These are phyloP conservation scores for Trichoderma asperellum DNA, from an alignment of 2,329 filamentous ascomycete genomes.

Conservation along the genomic window DNA sequence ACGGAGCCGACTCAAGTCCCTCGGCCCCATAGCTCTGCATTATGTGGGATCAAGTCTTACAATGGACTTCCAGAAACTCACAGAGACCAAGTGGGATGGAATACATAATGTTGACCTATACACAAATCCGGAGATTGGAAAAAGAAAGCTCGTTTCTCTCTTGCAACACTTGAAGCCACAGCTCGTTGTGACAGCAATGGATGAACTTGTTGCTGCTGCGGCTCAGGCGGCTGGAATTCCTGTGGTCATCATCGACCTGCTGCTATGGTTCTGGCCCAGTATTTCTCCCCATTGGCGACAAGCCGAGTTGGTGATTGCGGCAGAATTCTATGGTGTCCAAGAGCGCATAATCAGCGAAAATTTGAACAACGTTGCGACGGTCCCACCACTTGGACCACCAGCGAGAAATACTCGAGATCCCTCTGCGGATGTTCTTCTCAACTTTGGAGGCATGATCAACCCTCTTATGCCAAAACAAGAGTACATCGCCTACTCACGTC, in stretches of 20 bases:
- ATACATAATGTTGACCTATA: constrained; percentile 8
- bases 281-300: not conserved
- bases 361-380: not conserved
- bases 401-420: not conserved
- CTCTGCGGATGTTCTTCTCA: constrained; percentile 7
- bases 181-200: constrained; percentile 16
- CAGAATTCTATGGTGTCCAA: constrained; percentile 15
- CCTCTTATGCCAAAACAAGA: constrained; percentile 14
- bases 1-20: not conserved
- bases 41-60: constrained; percentile 21
- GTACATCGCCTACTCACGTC: constrained; percentile 10
- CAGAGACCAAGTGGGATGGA: not conserved
- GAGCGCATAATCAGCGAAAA: constrained; percentile 11
- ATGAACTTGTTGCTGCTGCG: constrained; percentile 13
- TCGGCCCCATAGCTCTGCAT: not conserved
- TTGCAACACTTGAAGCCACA: constrained; percentile 2
- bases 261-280: constrained; percentile 23
- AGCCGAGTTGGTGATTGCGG: constrained; percentile 15
- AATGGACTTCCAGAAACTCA: constrained; percentile 5
- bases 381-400: constrained; percentile 24
- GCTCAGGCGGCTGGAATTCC: not conserved
- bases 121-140: not conserved
- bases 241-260: constrained; percentile 15
- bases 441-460: constrained; percentile 25
- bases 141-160: not conserved